A percentile compares a stretch with the other conserved stretches of the same genome.
Evolutionary conservation across 1,284 basidiomycete genomes (phyloP).

Genomic region (Sparassis latifolia): DNA sequence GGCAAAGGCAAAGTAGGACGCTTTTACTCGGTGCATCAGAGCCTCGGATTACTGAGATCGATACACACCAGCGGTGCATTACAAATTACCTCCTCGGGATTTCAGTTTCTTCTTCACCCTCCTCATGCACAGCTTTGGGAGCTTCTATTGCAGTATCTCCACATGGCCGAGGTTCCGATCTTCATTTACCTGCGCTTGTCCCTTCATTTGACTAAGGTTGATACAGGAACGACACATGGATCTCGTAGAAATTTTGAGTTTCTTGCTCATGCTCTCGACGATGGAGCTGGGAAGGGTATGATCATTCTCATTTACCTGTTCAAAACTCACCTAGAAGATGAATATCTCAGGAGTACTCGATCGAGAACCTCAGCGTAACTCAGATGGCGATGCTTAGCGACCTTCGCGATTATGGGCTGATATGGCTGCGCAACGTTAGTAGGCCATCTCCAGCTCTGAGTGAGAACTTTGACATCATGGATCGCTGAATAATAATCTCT

Average conservation of each 20-base stretch:
- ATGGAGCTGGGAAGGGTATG: conserved; percentile 85
- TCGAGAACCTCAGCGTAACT: conserved; percentile 72
- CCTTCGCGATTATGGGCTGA: conserved; percentile 90
- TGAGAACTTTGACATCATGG: neutral
- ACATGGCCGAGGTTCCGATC: conserved; percentile 64
- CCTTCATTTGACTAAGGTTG: neutral
- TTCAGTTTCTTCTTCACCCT: conserved; percentile 94
- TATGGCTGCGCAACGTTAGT: conserved; percentile 72
- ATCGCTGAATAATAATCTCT: conserved; percentile 2
- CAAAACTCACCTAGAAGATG: neutral
- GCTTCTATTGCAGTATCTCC: conserved; percentile 84
- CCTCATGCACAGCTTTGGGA: conserved; percentile 99
- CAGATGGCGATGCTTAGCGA: conserved; percentile 89
- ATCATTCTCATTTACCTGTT: conserved; percentile 8
- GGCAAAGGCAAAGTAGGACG: conserved; percentile 50
- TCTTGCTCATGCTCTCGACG: conserved; percentile 93
- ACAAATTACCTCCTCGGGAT: conserved; percentile 92
- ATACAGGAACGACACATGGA: conserved; percentile 79
- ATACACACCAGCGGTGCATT: conserved; percentile 43
- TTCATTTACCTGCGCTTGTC: conserved; percentile 1
- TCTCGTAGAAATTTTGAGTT: conserved; percentile 88
- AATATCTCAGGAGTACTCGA: conserved; percentile 75
- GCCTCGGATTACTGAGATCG: neutral
- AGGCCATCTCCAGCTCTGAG: too few relatives aligned
- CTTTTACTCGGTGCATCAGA: neutral